Base-by-base conservation (phyloP, 2,329 filamentous ascomycete genomes). In the Cryphonectria parasitica region DNA sequence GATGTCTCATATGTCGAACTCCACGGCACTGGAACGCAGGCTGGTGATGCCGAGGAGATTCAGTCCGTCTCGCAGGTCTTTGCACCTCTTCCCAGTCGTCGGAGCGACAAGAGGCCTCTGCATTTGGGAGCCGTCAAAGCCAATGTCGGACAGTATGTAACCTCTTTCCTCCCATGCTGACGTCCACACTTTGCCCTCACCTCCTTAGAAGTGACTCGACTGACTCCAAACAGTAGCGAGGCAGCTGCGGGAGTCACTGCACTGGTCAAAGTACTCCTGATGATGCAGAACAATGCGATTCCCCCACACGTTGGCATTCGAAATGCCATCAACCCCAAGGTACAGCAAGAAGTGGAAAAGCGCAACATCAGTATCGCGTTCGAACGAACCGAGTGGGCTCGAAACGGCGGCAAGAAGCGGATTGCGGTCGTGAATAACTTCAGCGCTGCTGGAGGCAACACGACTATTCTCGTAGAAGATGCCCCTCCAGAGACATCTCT, bases 1-100 rank as follows among this genome's bases (percentile, higher is more conserved):
- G 76, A 90, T 66, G 84, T 92, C 69, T 85, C 83, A 75, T 91
- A 89, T 74, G 86, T 91, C 11, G 90, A 92, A 77, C 88, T 91
- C 85, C 90, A 92, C 76, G 90, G 90, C 7, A 92, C 90, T 4
- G 90, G 90, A 58, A 92, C 90, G 1, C 90, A 92, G 76, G 90
- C 89, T 45, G 91, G 91, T 69, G 91, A 93, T 76, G 85, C 85
- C 2, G 28, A 87, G 87, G 90, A 92, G 77, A 90, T 90, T 84
- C 83, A 85, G 2, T 89, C 87, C 0, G 88, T 92, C 65, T 83
- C 84, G 31, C 84, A 87, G 45, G 83, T 86, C 2, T 91, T 91
- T 74, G 89, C 88, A 61, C 85, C 85, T 19, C 81, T 31, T 82
- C 83, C 68, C 79, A 85, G 74, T 81, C 82, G 77, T 68, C 78